Evolutionary conservation across 192 early-diverging fungal species (phyloP), one percentile per base, ranked within the genome.

Genomic region (Physocladia obscura): DNA sequence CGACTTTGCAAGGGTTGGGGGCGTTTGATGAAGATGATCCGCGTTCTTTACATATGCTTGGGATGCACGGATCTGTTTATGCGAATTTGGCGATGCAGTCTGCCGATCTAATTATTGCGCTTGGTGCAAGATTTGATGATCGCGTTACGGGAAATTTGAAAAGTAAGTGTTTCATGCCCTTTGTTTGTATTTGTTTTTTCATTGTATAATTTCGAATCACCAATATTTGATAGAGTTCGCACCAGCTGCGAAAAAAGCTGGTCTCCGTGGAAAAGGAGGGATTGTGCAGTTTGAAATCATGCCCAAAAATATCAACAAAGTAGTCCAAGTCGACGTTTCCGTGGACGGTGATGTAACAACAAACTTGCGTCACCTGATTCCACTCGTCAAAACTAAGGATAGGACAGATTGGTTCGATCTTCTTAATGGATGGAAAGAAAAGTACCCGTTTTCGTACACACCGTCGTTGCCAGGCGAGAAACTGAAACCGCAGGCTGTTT

Each of bases 281-380:
- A 97, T 99, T 57, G 87, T 94, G 59, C 97, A 99, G 78, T 99
- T 99, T 87, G 97, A 99, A 75, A 97, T 99, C 73, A 88, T 95
- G 88, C 95, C 94, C 74, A 99, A 99, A 85, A 96, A 99, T 79
- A 98, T 99, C 86, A 99, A 98, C 86, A 99, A 99, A 85, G 91
- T 95, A 29, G 89, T 99, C 39, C 86, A 93, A 71, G 93, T 90
- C 29, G 93, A 92, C 49, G 78, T 89, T 31, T 93, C 95, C 34
- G 89, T 99, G 39, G 94, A 96, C 76, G 97, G 97, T 36, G 97
- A 99, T 75, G 95, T 96, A 3, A 85, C 91, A 21, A 86, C 88
- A 67, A 99, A 97, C 82, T 51, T 99, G 69, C 78, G 79, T 11
- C 85, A 83, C 39, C 74, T 99, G 70, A 74, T 97, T 56, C 94